These are phyloP conservation scores for Noccaea bulbosa DNA, from an alignment of 345 rosid species.

Conservation along the genomic window DNA sequence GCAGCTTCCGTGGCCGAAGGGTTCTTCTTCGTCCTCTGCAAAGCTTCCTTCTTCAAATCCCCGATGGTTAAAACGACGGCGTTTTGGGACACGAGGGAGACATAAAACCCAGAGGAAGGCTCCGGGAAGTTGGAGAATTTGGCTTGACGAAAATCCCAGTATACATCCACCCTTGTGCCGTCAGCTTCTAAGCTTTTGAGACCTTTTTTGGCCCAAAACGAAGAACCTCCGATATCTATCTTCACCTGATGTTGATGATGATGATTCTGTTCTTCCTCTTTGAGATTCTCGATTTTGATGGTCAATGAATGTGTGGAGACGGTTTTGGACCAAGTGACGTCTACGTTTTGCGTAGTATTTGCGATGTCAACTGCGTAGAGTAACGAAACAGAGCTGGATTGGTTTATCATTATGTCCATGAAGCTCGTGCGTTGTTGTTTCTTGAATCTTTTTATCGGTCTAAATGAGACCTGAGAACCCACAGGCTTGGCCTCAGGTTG, in stretches of 20 bases:
- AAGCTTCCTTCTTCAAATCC: slow-evolving; percentile 60
- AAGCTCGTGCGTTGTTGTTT: slow-evolving; percentile 23
- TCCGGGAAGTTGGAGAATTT: slow-evolving; percentile 66
- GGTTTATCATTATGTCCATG: slow-evolving; percentile 26
- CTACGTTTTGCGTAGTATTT: slow-evolving; percentile 47
- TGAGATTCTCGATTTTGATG: slow-evolving; percentile 54
- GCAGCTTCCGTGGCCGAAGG: slow-evolving; percentile 52
- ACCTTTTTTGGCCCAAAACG: slow-evolving; percentile 75
- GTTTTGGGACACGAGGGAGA: slow-evolving; percentile 54
- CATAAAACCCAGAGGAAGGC: slow-evolving; percentile 64
- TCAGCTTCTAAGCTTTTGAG: slow-evolving; percentile 63
- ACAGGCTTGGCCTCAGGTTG: slow-evolving; percentile 13
- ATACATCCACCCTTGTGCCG: slow-evolving; percentile 52
- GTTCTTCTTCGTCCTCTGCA: slow-evolving; percentile 56
- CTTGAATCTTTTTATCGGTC: slow-evolving; percentile 10
- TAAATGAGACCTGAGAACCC: neutral
- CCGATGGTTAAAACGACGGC: slow-evolving; percentile 59
- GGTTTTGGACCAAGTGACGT: slow-evolving; percentile 62
- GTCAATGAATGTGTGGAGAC: slow-evolving; percentile 51
- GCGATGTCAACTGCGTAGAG: slow-evolving; percentile 54
- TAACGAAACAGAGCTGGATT: slow-evolving; percentile 50
- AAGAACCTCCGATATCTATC: slow-evolving; percentile 66
- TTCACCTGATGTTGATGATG: slow-evolving; percentile 53
- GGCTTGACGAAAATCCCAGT: slow-evolving; percentile 74
- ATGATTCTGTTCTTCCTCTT: slow-evolving; percentile 38